phyloP scores from a whole-genome alignment of 2,329 filamentous ascomycete species.

The Periconia sp. region DNA sequence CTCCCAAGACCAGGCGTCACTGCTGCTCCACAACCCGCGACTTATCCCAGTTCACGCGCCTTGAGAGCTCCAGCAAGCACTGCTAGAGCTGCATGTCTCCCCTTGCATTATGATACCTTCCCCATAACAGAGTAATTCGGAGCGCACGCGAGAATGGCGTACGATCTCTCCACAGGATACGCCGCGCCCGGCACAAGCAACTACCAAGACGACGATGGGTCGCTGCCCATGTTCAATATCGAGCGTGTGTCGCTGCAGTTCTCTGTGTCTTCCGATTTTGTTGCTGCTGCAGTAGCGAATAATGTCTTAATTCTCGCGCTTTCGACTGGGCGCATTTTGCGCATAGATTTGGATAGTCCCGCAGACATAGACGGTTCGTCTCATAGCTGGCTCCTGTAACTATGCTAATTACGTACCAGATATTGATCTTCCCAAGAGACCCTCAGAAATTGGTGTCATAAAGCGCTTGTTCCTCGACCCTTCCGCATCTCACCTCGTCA shows the following conservation, averaged over 20 bases:
- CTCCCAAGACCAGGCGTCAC: slow-evolving; percentile 8
- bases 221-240: slow-evolving; percentile 91
- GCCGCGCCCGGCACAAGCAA: slow-evolving; percentile 69
- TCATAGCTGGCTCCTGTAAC: no score
- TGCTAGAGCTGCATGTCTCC: background rate
- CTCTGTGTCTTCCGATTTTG: slow-evolving; percentile 92
- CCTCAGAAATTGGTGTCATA: slow-evolving; percentile 89
- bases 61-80: slow-evolving; percentile 5
- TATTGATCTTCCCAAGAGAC: slow-evolving; percentile 94
- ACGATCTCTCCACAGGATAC: slow-evolving; percentile 75
- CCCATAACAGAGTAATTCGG: no score
- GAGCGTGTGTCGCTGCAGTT: slow-evolving; percentile 93
- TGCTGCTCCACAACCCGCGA: slow-evolving; percentile 2
- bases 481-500: slow-evolving; percentile 90
- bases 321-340: slow-evolving; percentile 87
- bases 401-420: no score
- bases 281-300: slow-evolving; percentile 94
- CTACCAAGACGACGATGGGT: slow-evolving; percentile 63
- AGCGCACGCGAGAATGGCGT: slow-evolving; percentile 72
- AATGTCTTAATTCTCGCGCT: slow-evolving; percentile 94
- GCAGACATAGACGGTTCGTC: slow-evolving; percentile 81
- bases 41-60: background rate
- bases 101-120: no score
- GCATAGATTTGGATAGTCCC: slow-evolving; percentile 91
- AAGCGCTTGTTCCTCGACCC: slow-evolving; percentile 97